A percentile compares a stretch with the other conserved stretches of the same genome.
phyloP scores from a whole-genome alignment of 371 early-diverging fungal species.

The Mortierella sp. region DNA sequence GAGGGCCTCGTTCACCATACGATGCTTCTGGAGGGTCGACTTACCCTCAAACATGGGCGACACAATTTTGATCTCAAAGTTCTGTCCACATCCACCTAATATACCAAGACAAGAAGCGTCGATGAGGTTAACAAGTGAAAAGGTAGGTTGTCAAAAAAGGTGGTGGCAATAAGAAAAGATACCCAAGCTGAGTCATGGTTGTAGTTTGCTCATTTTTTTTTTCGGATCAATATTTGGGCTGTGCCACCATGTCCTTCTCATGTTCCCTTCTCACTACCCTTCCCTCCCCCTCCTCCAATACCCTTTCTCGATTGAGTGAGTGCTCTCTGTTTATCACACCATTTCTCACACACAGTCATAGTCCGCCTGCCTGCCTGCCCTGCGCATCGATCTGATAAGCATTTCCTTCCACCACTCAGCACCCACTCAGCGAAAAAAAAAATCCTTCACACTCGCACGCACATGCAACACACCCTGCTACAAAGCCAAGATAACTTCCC shows the following conservation, averaged over 20 bases:
- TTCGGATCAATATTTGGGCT: neutral
- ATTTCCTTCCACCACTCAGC: neutral
- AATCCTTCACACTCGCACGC: neutral
- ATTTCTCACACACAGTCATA: neutral
- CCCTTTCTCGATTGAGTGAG: neutral
- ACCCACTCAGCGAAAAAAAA: neutral
- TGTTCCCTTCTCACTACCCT: neutral
- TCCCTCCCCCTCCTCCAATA: neutral
- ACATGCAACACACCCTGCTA: neutral
- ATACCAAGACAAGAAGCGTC: neutral
- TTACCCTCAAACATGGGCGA: slow-evolving; percentile 80
- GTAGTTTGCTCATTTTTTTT: neutral
- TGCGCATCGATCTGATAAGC: slow-evolving; percentile 8
- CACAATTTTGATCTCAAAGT: slow-evolving; percentile 84
- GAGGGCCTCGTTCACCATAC: slow-evolving; percentile 82
- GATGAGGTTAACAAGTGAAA: too few species aligned
- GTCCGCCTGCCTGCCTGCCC: neutral
- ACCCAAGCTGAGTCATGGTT: neutral
- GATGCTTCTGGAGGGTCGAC: slow-evolving; percentile 78
- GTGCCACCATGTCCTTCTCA: slow-evolving; percentile 1
- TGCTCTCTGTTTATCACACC: slow-evolving; percentile 3
- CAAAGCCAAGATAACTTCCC: neutral
- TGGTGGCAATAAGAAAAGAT: neutral
- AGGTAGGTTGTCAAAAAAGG: too few species aligned
- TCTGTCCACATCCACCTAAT: slow-evolving; percentile 83